Evolutionary conservation across 192 early-diverging fungal species (phyloP), one percentile per base, ranked within the genome.

Genomic region (Coemansia sp.): DNA sequence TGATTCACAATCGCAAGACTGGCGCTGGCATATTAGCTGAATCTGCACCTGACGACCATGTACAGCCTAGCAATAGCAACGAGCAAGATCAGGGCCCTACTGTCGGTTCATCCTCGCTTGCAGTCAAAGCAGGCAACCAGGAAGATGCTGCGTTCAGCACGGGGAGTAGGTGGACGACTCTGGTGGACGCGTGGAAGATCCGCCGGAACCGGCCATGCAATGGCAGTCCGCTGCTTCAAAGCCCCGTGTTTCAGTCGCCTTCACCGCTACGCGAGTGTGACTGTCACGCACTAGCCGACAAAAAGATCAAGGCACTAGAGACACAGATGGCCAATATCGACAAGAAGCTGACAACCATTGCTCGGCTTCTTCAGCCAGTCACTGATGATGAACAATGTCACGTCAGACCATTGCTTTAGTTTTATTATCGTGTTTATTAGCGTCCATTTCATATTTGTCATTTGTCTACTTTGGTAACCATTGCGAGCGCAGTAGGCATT

Each of bases 21-120:
- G 68, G 70, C 14, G 70, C 70, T n/a, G 63, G 67, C 39, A 67
- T 60, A 25, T 63, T 70, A 40, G 68, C 68, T 4, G 61, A 64
- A 51, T 43, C 71, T 9, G 60, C 22, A 2, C 17, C 42, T 20
- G 38, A 25, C 29, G 49, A 59, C 11, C 19, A 20, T 14, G 39
- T 32, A 6, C 61, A 24, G 29, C 36, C 57, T 31, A 39, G 51
- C 37, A 47, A 39, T 38, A 41, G 12, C 47, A 65, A 39, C n/a
- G 64, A 41, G 53, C 49, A 43, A 11, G 40, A 42, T n/a, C n/a
- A 6, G 24, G n/a, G n/a, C n/a, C n/a, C 49, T 29, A 53, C 36
- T 31, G 39, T 25, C 4, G 63, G 29, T 5, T 32, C 49, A 17
- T 53, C 49, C 5, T 31, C 27, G 40, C 7, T 27, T 20, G 60